phyloP scores from a whole-genome alignment of 805 yeast genomes.

The Blastobotrys chiropterorum region DNA sequence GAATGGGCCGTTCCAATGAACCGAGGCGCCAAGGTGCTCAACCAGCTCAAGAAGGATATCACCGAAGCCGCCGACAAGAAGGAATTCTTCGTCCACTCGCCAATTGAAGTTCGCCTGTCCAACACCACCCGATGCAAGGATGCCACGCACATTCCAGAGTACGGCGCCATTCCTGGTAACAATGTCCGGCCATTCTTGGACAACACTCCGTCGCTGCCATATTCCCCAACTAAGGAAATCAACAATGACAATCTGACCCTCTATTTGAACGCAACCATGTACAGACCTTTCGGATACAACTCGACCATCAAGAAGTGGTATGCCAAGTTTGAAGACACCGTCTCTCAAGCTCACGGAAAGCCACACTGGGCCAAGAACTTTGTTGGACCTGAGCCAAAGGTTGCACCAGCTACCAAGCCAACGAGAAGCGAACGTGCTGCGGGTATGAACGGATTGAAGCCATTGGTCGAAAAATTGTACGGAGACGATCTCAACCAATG shows the following conservation, averaged over 20 bases:
- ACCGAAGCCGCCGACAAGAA: constrained; percentile 54
- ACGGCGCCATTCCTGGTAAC: constrained; percentile 83
- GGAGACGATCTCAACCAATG: constrained; percentile 61
- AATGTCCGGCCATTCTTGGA: constrained; percentile 75
- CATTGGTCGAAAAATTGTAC: constrained; percentile 68
- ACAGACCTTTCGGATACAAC: constrained; percentile 79
- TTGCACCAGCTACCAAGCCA: constrained; percentile 8
- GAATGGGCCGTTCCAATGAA: constrained; percentile 95
- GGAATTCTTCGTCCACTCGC: constrained; percentile 85
- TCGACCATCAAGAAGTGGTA: constrained; percentile 75
- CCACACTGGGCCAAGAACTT: constrained; percentile 99
- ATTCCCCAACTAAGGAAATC: constrained; percentile 20
- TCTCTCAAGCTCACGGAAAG: constrained; percentile 76
- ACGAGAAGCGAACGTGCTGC: constrained; percentile 38
- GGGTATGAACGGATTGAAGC: constrained; percentile 74
- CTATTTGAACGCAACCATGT: constrained; percentile 90
- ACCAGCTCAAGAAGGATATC: constrained; percentile 40
- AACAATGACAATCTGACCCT: constrained; percentile 61
- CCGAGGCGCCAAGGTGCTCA: constrained; percentile 67
- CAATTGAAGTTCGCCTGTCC: constrained; percentile 90
- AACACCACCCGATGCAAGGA: constrained; percentile 46
- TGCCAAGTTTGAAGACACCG: constrained; percentile 69
- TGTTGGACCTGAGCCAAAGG: constrained; percentile 48
- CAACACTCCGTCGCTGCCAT: constrained; percentile 62
- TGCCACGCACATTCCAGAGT: constrained; percentile 16